Conservation (phyloP, 306 rosid species). For the Prunus armeniaca region DNA sequence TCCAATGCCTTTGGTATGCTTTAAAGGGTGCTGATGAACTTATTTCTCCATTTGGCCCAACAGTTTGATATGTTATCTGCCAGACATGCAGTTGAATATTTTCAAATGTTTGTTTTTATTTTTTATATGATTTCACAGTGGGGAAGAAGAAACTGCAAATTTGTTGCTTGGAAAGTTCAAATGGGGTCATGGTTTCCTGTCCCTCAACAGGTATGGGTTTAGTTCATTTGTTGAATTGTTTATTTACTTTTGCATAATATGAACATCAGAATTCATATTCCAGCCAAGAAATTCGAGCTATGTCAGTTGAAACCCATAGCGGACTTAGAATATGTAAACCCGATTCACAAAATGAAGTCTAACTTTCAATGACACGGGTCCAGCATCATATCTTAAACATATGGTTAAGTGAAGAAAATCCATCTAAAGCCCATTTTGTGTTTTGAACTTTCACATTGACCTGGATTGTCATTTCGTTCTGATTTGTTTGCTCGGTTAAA, state of each 20-base stretch:
- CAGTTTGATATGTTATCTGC: background rate
- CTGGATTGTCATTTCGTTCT: background rate
- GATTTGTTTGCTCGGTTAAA: background rate
- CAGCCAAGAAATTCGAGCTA: background rate
- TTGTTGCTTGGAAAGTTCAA: slow-evolving; percentile 87
- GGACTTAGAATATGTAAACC: background rate
- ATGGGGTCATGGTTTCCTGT: slow-evolving; percentile 93
- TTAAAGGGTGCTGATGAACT: background rate
- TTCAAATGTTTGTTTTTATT: background rate
- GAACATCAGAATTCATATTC: background rate
- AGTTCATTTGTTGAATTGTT: slow-evolving; percentile 1
- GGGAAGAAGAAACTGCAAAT: slow-evolving; percentile 89
- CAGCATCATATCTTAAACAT: background rate
- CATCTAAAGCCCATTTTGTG: background rate
- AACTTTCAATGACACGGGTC: background rate
- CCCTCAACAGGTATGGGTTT: slow-evolving; percentile 67
- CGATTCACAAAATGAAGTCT: background rate
- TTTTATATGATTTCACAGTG: slow-evolving; percentile 45
- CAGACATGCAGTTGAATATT: background rate
- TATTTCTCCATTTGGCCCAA: slow-evolving; percentile 7
- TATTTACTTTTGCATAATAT: background rate
- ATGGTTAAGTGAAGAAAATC: background rate
- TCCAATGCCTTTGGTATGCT: background rate
- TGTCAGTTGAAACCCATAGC: slow-evolving; percentile 6
- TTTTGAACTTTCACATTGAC: slow-evolving; percentile 4